Percentiles rank a stretch among this genome's conserved stretches.
Conservation (phyloP, 2,329 filamentous ascomycete genomes). For the Diaporthe vexans region DNA sequence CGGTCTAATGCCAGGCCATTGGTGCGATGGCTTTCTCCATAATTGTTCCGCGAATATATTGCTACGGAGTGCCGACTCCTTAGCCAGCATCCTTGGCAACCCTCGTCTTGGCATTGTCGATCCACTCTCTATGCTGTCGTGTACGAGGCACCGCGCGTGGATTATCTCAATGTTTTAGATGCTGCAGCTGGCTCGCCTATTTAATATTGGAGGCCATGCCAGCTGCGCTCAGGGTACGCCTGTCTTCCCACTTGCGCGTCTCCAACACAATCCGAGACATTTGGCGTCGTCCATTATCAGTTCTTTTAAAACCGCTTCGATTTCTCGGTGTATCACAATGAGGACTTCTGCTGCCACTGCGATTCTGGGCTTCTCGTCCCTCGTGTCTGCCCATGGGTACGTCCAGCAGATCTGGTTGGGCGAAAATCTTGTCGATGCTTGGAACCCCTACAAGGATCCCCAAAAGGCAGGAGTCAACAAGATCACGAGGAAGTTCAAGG, state of each 20-base stretch:
- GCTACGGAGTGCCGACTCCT: conserved; percentile 17
- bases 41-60: conserved; percentile 28
- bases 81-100: neutral
- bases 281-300: neutral
- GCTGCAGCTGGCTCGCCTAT: neutral
- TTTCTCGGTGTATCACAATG: neutral
- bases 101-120: neutral
- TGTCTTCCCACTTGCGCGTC: neutral
- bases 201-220: neutral
- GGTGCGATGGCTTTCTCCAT: conserved; percentile 26
- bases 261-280: neutral
- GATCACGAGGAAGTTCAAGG: conserved; percentile 14
- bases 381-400: neutral
- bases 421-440: conserved; percentile 4
- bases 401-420: conserved; percentile 19
- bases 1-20: neutral
- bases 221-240: neutral
- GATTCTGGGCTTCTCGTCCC: neutral
- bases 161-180: neutral
- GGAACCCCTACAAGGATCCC: conserved; percentile 20
- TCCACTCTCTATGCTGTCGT: neutral
- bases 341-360: neutral
- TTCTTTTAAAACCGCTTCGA: neutral
- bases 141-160: neutral
- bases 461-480: conserved; percentile 14